phyloP scores from a whole-genome alignment of 371 early-diverging fungal genomes.

The Blakeslea trispora region DNA sequence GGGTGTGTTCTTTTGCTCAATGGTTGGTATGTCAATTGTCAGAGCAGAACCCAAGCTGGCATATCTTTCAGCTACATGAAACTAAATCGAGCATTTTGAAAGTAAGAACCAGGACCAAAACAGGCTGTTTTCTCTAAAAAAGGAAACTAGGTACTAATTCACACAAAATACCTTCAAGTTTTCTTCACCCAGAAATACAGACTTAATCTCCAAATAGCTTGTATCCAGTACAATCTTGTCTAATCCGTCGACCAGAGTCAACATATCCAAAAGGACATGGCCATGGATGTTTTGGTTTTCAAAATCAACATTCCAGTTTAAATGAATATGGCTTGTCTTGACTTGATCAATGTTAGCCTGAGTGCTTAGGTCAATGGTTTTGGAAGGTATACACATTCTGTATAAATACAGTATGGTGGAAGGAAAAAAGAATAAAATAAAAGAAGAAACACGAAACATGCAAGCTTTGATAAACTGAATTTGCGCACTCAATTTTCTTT shows the following conservation, averaged over 20 bases:
- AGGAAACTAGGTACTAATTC: neutral
- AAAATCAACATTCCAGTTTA: constrained; percentile 82
- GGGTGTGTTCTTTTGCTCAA: constrained; percentile 39
- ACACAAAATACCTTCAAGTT: constrained; percentile 44
- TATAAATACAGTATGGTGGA: constrained; percentile 13
- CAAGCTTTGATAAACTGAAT: neutral
- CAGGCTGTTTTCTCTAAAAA: no score
- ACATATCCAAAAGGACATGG: constrained; percentile 59
- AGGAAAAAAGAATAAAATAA: constrained; percentile 10
- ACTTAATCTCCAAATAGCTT: constrained; percentile 60
- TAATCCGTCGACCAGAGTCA: constrained; percentile 51
- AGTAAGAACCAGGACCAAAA: no score
- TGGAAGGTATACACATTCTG: constrained; percentile 21
- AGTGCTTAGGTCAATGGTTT: constrained; percentile 53
- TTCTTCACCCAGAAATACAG: constrained; percentile 42
- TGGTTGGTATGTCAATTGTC: constrained; percentile 56
- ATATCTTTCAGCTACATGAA: constrained; percentile 55
- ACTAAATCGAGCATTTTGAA: no score
- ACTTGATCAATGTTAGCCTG: constrained; percentile 80
- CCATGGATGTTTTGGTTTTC: constrained; percentile 66
- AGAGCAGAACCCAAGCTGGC: constrained; percentile 77
- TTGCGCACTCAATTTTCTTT: no score
- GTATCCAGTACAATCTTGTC: constrained; percentile 79
- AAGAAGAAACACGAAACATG: constrained; percentile 17
- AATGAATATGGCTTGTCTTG: constrained; percentile 72